A percentile compares a stretch with the other conserved stretches of the same genome.
Conservation (phyloP, 306 rosid species). For the Sphenostylis stenocarpa region DNA sequence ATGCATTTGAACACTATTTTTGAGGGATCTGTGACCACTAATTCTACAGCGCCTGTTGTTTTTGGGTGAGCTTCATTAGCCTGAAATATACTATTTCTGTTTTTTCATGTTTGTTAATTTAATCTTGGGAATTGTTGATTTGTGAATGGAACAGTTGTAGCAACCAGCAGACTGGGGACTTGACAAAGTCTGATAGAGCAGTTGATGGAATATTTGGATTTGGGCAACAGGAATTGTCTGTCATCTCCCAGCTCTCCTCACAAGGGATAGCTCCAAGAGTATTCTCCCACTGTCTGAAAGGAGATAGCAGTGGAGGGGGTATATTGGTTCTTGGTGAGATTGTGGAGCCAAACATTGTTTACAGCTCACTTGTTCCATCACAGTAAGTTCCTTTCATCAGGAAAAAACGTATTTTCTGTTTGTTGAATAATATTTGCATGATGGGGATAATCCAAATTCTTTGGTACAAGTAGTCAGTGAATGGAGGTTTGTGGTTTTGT, state of each 20-base stretch:
- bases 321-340: conserved; percentile 93
- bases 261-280: conserved; percentile 82
- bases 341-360: conserved; percentile 81
- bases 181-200: conserved; percentile 88
- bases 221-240: conserved; percentile 86
- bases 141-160: conserved; percentile 77
- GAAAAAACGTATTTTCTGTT: background rate
- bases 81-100: background rate
- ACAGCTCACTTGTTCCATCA: conserved; percentile 81
- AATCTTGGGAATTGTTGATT: conserved; percentile 35
- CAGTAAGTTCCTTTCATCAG: conserved; percentile 63
- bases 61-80: conserved; percentile 71
- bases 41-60: conserved; percentile 76
- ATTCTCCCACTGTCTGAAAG: conserved; percentile 94
- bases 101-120: conserved; percentile 20
- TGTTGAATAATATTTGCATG: background rate
- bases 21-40: conserved; percentile 56
- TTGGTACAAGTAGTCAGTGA: background rate
- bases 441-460: conserved; percentile 11
- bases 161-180: conserved; percentile 77
- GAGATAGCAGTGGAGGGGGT: conserved; percentile 89
- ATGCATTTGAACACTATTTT: conserved; percentile 65
- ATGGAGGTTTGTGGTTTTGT: background rate
- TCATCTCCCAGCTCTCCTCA: conserved; percentile 85
- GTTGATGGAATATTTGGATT: conserved; percentile 97